phyloP scores from a whole-genome alignment of 768 basidiomycete species.

The Podaxis sp. region DNA sequence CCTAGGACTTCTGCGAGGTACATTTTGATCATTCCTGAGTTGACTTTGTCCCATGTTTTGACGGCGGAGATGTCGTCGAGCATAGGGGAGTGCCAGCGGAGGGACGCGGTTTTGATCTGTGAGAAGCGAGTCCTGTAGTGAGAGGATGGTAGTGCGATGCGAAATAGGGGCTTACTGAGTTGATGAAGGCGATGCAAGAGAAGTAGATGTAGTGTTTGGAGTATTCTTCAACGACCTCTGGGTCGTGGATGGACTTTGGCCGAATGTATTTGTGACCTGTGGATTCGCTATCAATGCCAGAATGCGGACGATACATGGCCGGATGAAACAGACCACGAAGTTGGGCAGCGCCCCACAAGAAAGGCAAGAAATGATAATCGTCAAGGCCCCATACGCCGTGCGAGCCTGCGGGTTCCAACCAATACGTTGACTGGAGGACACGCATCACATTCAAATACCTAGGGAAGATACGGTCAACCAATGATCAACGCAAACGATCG shows the following conservation, averaged over 20 bases:
- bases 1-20: slow-evolving; percentile 92
- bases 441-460: slow-evolving; percentile 84
- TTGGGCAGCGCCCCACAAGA: slow-evolving; percentile 84
- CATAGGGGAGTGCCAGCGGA: slow-evolving; percentile 99
- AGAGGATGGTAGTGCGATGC: not conserved
- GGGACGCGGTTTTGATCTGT: slow-evolving; percentile 91
- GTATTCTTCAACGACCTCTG: slow-evolving; percentile 90
- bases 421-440: slow-evolving; percentile 86
- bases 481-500: not conserved
- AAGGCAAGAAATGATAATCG: slow-evolving; percentile 95
- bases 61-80: slow-evolving; percentile 96
- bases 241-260: slow-evolving; percentile 91
- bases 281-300: not conserved
- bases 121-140: not conserved
- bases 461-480: slow-evolving; percentile 29
- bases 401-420: slow-evolving; percentile 98
- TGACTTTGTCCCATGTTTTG: slow-evolving; percentile 96
- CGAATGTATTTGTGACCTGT: slow-evolving; percentile 85
- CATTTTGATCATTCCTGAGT: slow-evolving; percentile 97
- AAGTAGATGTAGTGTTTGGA: slow-evolving; percentile 95
- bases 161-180: slow-evolving; percentile 58
- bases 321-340: slow-evolving; percentile 44
- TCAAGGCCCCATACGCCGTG: slow-evolving; percentile 98
- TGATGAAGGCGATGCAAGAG: slow-evolving; percentile 93
- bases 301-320: not conserved